Conservation (phyloP, 2,329 filamentous ascomycete genomes). For the Aspergillus fischeri region DNA sequence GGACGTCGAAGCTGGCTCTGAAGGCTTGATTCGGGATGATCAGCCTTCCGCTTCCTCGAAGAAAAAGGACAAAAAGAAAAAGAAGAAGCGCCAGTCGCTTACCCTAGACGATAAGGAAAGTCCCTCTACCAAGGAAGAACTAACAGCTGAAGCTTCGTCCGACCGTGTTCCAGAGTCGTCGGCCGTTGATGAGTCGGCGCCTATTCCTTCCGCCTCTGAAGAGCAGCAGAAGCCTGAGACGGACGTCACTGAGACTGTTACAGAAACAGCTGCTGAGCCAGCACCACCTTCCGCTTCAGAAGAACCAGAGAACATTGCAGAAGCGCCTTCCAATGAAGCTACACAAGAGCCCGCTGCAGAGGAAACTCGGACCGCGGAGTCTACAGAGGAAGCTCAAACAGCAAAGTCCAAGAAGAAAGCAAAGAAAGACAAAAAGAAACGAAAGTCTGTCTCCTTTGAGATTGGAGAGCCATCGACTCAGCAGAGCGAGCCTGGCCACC, state of each 20-base stretch:
- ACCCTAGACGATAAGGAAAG: constrained; percentile 1
- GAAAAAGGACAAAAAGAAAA: background rate
- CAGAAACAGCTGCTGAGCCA: background rate
- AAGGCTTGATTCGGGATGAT: background rate
- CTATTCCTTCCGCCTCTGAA: background rate
- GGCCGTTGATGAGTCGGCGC: background rate
- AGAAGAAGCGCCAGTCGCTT: constrained; percentile 12
- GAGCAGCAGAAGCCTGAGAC: background rate
- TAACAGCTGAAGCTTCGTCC: background rate
- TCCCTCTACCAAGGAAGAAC: background rate
- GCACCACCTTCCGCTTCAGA: background rate
- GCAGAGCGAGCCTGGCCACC: constrained; percentile 2
- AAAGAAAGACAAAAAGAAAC: constrained; percentile 39
- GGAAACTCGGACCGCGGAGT: constrained; percentile 4
- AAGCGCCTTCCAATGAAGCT: background rate
- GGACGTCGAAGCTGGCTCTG: background rate
- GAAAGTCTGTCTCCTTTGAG: constrained; percentile 22
- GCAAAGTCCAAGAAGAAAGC: constrained; percentile 33
- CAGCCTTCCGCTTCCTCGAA: background rate
- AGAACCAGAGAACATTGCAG: background rate
- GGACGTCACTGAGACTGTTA: background rate
- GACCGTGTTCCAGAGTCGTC: background rate
- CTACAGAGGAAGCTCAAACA: constrained; percentile 11
- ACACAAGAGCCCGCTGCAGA: background rate
- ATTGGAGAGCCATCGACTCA: constrained; percentile 16